These are phyloP conservation scores for Colletotrichum phormii DNA, from an alignment of 2,329 filamentous ascomycete genomes.

Conservation along the genomic window DNA sequence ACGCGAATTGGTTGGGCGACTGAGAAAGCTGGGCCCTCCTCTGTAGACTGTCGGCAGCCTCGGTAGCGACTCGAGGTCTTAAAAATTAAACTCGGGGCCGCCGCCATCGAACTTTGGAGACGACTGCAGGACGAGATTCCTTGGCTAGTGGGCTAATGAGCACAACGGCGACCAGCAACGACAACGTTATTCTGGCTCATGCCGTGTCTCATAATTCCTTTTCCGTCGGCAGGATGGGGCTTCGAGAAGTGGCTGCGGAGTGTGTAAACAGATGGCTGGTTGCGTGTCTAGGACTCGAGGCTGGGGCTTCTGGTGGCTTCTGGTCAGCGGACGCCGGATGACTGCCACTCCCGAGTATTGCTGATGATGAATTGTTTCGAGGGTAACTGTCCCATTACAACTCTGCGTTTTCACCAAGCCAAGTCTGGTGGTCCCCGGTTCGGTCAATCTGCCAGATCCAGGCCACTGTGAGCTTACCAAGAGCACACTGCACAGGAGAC, in stretches of 20 bases:
- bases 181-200: not conserved
- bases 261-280: constrained; percentile 15
- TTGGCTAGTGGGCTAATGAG: not conserved
- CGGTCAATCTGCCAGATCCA: not conserved
- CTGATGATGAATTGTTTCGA: not conserved
- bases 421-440: not conserved
- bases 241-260: constrained; percentile 10
- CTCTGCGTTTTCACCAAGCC: constrained; percentile 1
- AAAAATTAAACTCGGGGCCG: constrained; percentile 21
- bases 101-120: constrained; percentile 6
- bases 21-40: constrained; percentile 13
- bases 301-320: not conserved
- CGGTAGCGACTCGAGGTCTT: constrained; percentile 18
- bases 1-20: not conserved
- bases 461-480: constrained; percentile 5
- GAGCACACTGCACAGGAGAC: not conserved
- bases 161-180: constrained; percentile 13
- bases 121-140: not conserved
- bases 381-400: not conserved
- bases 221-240: not conserved
- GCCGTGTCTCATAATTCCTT: constrained; percentile 26
- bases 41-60: constrained; percentile 19
- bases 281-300: not conserved
- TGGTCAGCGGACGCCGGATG: not conserved
- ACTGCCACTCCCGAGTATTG: not conserved